Evolutionary conservation across 495 filamentous ascomycete species (phyloP), one percentile per base, ranked within the genome.

Genomic region (Aspergillus nanangensis): DNA sequence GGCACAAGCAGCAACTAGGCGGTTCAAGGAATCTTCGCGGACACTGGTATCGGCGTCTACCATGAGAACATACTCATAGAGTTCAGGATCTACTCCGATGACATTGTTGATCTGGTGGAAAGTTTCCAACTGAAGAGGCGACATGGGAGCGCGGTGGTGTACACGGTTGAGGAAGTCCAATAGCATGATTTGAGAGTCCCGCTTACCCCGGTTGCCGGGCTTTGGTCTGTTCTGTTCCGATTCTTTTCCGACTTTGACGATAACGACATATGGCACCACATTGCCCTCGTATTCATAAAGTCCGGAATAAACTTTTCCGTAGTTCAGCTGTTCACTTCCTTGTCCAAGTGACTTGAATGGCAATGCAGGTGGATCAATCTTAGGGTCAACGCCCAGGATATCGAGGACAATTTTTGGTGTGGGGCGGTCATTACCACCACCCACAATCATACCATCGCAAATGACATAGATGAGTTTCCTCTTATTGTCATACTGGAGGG

Each of bases 21-120:
- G 80, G 63, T 94, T 97, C 41, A 95, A 72, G 3, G 91, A 87
- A 66, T 98, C 93, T 56, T 95, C 89, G 13, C 82, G 80, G 21
- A 98, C 94, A 72, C 84, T 89, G 10, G 93, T 98, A 78, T 98
- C 93, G 47, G 93, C 93, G 62, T 98, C 93, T 47, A 98, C 86
- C 91, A 95, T 95, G 58, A 98, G 78, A 24, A 95, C 80, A 57
- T 95, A 98, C 66, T 98, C 93, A 61, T 98, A 98, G 8, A 98
- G 80, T 60, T 95, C 90, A 15, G 93, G 93, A 55, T 98, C 90
- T 21, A 98, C 93, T 50, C 93, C 93, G 52, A 98, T 98, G 56
- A 98, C 87, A 60, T 98, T 98, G 71, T 95, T 95, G 74, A 98
- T 92, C 63, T 98, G 93, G 53, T 98, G 92, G 75, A 95, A 96